Base-by-base conservation (phyloP, 371 early-diverging fungal species). In the Mucor plumbeus region DNA sequence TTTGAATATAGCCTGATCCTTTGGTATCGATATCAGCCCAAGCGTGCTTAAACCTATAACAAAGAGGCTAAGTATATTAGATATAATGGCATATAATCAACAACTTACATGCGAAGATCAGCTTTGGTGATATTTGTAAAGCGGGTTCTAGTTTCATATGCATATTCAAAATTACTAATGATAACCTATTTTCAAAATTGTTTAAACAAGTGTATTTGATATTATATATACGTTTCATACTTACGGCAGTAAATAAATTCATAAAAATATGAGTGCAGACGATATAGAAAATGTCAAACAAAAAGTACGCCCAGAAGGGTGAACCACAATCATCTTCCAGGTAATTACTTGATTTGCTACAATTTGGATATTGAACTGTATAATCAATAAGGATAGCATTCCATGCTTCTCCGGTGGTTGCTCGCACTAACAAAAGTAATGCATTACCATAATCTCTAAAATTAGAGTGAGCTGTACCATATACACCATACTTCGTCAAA, bases 391-490 rank as follows among this genome's bases (percentile, higher is more conserved):
- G 81, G 11, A 87, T 75, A 36, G 80, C 82, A 64, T 87, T 80
- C 87, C 87, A 87, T 31, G 80, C 85, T 70, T 87, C 87, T 17
- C 87, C 87, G 0, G 87, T 85, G 0, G 87, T 86, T 68, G 85
- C 81, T 8, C 87, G 77, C 11, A 87, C 79, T 14, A 87, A 75
- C 54, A 83, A 73, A 38, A 85, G 61, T n/a, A 87, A 74, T 1
- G 87, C 84, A 64, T 84, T 87, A 0, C 82, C 87, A 62, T 86
- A 87, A 7, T 83, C 77, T 17, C 82, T 76, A 43, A 87, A 87
- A 53, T 86, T 87, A 39, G 76, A 70, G 33, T 84, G 73, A 1
- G 71, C 61, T 1, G 72, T 67, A 4, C 85, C 83, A 35, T 84
- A 79, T 0, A 70, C 64, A 1, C 87, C 87, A 34, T 81, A 84